Percentiles rank a stretch among this genome's conserved stretches.
phyloP scores from a whole-genome alignment of 225 moss, liverwort and hornwort genomes.

The Neckera pumila region DNA sequence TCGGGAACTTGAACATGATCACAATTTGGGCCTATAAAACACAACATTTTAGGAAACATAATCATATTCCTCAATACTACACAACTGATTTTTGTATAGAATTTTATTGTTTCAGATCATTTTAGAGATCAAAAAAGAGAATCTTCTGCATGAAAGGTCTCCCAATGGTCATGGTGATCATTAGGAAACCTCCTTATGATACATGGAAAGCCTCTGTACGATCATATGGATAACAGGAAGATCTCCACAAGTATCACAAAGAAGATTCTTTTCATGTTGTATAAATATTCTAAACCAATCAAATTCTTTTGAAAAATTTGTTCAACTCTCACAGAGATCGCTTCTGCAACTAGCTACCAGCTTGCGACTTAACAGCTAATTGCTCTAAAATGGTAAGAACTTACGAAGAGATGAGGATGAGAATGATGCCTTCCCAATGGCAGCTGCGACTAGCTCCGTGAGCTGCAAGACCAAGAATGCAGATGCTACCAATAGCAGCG shows the following conservation, averaged over 20 bases:
- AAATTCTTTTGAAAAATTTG: too few species aligned
- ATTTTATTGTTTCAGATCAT: too few species aligned
- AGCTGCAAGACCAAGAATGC: background rate
- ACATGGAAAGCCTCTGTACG: background rate
- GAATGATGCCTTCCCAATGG: background rate
- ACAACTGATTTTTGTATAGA: too few species aligned
- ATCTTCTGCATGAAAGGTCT: background rate
- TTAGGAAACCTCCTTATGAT: background rate
- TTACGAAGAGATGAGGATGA: background rate
- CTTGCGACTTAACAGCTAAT: background rate
- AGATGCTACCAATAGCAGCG: background rate
- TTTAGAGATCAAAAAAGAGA: background rate
- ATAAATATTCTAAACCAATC: background rate
- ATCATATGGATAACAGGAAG: background rate
- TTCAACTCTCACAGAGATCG: background rate
- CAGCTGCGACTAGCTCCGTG: background rate
- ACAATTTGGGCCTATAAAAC: background rate
- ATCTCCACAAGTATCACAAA: background rate
- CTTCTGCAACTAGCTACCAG: background rate
- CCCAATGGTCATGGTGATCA: background rate
- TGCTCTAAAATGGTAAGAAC: background rate
- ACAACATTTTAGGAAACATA: background rate
- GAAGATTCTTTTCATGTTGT: background rate
- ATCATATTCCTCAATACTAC: too few species aligned
- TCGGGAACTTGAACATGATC: background rate